phyloP scores from a whole-genome alignment of 257 asterid genomes.

The Scutellaria galericulata region DNA sequence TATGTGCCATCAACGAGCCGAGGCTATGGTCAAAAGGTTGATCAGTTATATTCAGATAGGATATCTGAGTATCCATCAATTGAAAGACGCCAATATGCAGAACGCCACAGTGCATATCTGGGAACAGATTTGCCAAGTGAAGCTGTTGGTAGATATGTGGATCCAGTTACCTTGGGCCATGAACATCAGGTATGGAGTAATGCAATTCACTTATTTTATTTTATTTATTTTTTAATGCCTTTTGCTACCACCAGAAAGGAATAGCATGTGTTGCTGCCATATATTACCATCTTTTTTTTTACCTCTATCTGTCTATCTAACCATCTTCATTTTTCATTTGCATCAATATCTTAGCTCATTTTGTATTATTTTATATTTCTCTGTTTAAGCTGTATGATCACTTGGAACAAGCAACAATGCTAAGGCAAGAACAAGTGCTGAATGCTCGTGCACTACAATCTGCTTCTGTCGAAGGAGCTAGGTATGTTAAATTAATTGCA shows the following conservation, averaged over 20 bases:
- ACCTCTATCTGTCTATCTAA: no score
- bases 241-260: neutral
- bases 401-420: constrained; percentile 45
- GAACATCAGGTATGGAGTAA: constrained; percentile 74
- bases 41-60: constrained; percentile 73
- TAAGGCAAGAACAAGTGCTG: constrained; percentile 41
- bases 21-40: constrained; percentile 72
- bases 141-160: constrained; percentile 69
- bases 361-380: constrained; percentile 21
- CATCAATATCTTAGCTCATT: constrained; percentile 20
- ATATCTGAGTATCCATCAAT: constrained; percentile 71
- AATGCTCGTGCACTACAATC: constrained; percentile 79
- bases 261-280: constrained; percentile 6
- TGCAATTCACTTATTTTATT: constrained; percentile 8
- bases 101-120: constrained; percentile 63
- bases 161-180: constrained; percentile 61
- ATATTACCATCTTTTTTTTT: neutral
- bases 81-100: constrained; percentile 75
- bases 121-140: constrained; percentile 81
- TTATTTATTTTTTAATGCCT: constrained; percentile 16
- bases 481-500: constrained; percentile 54
- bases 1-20: constrained; percentile 71
- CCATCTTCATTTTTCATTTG: neutral
- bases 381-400: constrained; percentile 83
- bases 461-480: constrained; percentile 75